Evolutionary conservation across 2,329 filamentous ascomycete species (phyloP).

Genomic region (Claviceps sorghi): DNA sequence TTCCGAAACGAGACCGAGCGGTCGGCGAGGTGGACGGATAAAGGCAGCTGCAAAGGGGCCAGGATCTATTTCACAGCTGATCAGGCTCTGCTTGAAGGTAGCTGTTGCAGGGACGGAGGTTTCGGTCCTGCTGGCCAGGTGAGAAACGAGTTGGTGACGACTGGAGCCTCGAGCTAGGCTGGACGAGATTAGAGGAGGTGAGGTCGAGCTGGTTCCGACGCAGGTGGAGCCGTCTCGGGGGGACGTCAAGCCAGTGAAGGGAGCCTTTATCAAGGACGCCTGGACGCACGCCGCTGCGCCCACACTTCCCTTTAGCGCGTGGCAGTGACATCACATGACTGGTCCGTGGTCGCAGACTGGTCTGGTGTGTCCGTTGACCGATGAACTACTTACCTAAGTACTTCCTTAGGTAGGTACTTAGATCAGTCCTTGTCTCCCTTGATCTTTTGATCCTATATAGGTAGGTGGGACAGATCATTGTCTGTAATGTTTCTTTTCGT

Average conservation of each 20-base stretch:
- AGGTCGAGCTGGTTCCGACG: constrained; percentile 23
- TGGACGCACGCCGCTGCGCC: not conserved
- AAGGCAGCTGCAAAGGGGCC: not conserved
- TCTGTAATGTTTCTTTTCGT: too few species aligned
- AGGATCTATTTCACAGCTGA: not conserved
- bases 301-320: not conserved
- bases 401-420: too few species aligned
- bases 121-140: not conserved
- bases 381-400: too few species aligned
- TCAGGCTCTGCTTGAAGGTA: not conserved
- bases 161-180: constrained; percentile 8
- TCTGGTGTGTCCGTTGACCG: too few species aligned
- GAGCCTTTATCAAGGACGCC: not conserved
- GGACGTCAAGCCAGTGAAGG: constrained; percentile 10
- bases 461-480: not conserved
- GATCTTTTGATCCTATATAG: not conserved
- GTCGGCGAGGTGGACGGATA: not conserved
- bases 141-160: constrained; percentile 7
- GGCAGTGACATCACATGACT: constrained; percentile 27
- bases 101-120: not conserved
- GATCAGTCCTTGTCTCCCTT: too few species aligned
- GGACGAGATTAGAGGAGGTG: constrained; percentile 23
- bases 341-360: not conserved
- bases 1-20: not conserved
- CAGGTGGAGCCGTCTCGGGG: constrained; percentile 16